These are phyloP conservation scores for Craterostigma plantagineum DNA, from an alignment of 257 asterid genomes.

Conservation along the genomic window DNA sequence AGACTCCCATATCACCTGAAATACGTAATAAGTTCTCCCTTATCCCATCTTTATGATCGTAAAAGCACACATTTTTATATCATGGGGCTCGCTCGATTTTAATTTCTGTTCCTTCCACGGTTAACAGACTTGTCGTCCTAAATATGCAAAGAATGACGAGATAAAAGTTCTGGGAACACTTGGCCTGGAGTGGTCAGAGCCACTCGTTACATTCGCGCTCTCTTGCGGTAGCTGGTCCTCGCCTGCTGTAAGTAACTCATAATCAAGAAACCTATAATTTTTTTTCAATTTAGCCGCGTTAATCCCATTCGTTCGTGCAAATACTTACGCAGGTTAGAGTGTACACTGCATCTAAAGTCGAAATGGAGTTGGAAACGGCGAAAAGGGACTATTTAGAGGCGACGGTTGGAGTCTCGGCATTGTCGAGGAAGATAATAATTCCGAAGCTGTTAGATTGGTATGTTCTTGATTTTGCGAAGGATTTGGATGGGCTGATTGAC, in stretches of 20 bases:
- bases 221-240: constrained; percentile 90
- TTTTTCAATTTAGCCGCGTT: constrained; percentile 9
- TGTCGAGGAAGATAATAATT: constrained; percentile 33
- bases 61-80: neutral
- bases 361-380: constrained; percentile 49
- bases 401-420: constrained; percentile 47
- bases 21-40: constrained; percentile 32
- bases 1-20: constrained; percentile 73
- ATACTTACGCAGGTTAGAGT: constrained; percentile 42
- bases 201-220: constrained; percentile 76
- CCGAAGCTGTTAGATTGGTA: constrained; percentile 81
- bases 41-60: too few species aligned
- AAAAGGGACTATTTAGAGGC: constrained; percentile 60
- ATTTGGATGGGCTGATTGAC: constrained; percentile 51
- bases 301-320: neutral
- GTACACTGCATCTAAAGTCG: constrained; percentile 49
- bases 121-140: constrained; percentile 53
- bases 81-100: neutral
- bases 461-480: constrained; percentile 70
- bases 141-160: constrained; percentile 30
- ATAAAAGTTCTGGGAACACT: constrained; percentile 29
- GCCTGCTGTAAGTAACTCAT: constrained; percentile 43
- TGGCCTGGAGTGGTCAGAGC: constrained; percentile 83
- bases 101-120: constrained; percentile 2
- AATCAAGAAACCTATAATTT: too few species aligned